A percentile compares a stretch with the other conserved stretches of the same genome.
Conservation (phyloP, 352 stramenopile species). For the Pythium dissimile region DNA sequence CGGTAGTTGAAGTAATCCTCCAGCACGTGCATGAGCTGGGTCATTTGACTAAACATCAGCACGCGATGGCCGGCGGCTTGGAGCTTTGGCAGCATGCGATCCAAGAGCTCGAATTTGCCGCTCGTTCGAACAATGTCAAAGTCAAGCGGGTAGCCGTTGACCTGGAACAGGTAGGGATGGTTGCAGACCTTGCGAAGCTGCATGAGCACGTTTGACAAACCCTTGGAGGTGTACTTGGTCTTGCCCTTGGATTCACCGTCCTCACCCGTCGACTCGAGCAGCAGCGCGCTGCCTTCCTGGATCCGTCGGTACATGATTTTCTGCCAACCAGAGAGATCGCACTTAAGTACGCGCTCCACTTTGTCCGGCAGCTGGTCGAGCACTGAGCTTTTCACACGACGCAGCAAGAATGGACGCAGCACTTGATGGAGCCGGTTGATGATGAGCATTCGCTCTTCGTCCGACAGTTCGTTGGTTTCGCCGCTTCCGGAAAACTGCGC, state of each 20-base stretch:
- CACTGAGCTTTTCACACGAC: slow-evolving; percentile 84
- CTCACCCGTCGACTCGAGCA: slow-evolving; percentile 72
- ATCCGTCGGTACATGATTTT: slow-evolving; percentile 89
- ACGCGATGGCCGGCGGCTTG: slow-evolving; percentile 90
- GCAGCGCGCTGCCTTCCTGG: slow-evolving; percentile 78
- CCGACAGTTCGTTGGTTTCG: slow-evolving; percentile 78
- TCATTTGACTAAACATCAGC: slow-evolving; percentile 92
- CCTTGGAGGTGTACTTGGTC: slow-evolving; percentile 82
- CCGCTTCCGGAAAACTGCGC: slow-evolving; percentile 73
- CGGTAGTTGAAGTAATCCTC: slow-evolving; percentile 90
- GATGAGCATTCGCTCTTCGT: slow-evolving; percentile 88
- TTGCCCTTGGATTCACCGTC: slow-evolving; percentile 68
- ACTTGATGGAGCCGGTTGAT: slow-evolving; percentile 87
- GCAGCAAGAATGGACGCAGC: slow-evolving; percentile 79
- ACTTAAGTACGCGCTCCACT: slow-evolving; percentile 85
- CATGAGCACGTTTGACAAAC: slow-evolving; percentile 87
- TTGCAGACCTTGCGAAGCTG: slow-evolving; percentile 89
- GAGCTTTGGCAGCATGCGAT: slow-evolving; percentile 96
- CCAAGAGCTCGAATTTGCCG: slow-evolving; percentile 95
- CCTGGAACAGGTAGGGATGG: slow-evolving; percentile 86
- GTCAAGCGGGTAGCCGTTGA: slow-evolving; percentile 81
- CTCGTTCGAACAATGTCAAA: slow-evolving; percentile 84
- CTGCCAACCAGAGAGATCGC: slow-evolving; percentile 83
- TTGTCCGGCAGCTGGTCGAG: slow-evolving; percentile 85
- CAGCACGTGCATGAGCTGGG: slow-evolving; percentile 87